phyloP scores from a whole-genome alignment of 164 flowering plant genomes.

The Magnolia changhungtana region DNA sequence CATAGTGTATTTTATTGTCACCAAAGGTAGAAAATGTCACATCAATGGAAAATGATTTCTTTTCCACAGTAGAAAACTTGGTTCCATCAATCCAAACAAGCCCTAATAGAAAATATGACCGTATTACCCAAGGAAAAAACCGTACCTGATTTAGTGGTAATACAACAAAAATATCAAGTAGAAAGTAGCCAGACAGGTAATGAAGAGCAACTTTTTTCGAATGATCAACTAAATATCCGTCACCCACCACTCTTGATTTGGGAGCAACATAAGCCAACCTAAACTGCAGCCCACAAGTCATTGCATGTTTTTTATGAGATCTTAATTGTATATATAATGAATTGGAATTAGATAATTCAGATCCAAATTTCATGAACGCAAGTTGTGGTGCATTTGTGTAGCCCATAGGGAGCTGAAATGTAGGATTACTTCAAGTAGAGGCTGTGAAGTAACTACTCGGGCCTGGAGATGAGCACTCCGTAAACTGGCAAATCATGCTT shows the following conservation, averaged over 20 bases:
- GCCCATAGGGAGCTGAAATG: no score
- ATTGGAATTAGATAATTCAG: no score
- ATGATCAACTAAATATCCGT: conserved; percentile 79
- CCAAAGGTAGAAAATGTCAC: no score
- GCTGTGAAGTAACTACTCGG: no score
- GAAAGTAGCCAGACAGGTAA: conserved; percentile 54
- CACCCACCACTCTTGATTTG: conserved; percentile 78
- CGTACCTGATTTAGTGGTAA: conserved; percentile 87
- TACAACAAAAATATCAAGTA: conserved; percentile 60
- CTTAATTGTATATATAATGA: no score
- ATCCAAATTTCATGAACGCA: no score
- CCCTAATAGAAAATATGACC: neutral
- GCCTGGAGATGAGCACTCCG: no score
- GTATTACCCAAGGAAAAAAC: neutral
- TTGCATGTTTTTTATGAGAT: neutral
- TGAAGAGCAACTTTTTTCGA: conserved; percentile 68
- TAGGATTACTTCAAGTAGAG: no score
- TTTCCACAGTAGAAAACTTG: no score
- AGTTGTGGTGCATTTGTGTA: no score
- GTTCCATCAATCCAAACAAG: neutral
- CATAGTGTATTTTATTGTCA: no score
- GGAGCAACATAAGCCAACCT: conserved; percentile 88
- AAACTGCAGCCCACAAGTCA: conserved; percentile 46
- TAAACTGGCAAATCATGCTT: no score
- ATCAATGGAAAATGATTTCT: neutral